A percentile compares a stretch with the other conserved stretches of the same genome.
Conservation (phyloP, 2,329 filamentous ascomycete species). For the Chalaropsis thielavioides region DNA sequence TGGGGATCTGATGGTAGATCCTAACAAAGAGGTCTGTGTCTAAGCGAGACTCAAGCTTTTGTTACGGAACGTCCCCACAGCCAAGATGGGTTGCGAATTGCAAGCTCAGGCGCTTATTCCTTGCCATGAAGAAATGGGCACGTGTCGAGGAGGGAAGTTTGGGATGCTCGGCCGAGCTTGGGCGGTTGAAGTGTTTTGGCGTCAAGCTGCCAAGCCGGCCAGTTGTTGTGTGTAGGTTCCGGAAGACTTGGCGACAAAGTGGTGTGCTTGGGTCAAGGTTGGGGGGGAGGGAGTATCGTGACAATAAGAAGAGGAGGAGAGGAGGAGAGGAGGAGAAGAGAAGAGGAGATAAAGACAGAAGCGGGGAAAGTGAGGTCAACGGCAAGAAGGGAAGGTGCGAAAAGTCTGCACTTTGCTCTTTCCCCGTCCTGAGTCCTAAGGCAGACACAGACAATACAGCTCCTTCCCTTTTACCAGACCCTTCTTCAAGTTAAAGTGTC, state of each 20-base stretch:
- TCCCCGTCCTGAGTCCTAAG: no score
- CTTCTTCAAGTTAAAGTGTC: no score
- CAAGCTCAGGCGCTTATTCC: neutral
- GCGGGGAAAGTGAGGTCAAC: neutral
- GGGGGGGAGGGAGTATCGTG: neutral
- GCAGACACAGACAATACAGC: no score
- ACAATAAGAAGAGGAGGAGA: neutral
- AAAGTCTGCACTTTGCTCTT: no score
- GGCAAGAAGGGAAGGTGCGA: no score
- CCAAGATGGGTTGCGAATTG: neutral
- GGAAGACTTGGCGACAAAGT: neutral
- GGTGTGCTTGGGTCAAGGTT: neutral
- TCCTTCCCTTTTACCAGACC: no score
- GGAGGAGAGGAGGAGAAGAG: neutral
- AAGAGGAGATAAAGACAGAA: neutral
- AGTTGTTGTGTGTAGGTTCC: no score
- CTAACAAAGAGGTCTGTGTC: neutral
- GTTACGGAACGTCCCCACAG: neutral
- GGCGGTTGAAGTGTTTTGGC: neutral
- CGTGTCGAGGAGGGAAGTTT: neutral
- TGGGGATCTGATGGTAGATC: neutral
- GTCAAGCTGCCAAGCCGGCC: neutral
- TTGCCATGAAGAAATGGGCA: neutral
- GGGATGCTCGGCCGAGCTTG: neutral
- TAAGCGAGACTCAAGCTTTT: constrained; percentile 1